Evolutionary conservation across 345 rosid species (phyloP).

Genomic region (Citrus hindsii): DNA sequence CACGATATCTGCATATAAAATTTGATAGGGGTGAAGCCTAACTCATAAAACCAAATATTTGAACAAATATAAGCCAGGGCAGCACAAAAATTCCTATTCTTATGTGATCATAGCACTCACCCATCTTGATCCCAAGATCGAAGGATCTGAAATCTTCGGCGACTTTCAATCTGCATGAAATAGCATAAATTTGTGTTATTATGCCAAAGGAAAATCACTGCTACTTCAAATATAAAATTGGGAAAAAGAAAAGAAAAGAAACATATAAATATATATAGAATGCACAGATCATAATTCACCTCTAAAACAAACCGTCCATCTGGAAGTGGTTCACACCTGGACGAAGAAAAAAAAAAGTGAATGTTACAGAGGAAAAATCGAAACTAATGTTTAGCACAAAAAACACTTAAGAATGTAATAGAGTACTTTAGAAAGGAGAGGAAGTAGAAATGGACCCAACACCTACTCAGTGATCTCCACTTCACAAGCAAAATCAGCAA

Average conservation of each 20-base stretch:
- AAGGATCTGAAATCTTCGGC: conserved; percentile 71
- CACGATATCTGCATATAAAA: conserved; percentile 57
- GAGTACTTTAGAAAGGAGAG: not conserved
- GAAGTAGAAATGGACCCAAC: conserved; percentile 14
- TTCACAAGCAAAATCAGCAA: conserved; percentile 90
- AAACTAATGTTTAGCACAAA: not conserved
- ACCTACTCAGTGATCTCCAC: conserved; percentile 97
- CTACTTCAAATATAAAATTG: not conserved
- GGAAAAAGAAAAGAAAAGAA: not conserved
- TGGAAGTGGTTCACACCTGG: conserved; percentile 92
- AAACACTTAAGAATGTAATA: not conserved
- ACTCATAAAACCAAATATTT: not conserved
- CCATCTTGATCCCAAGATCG: conserved; percentile 95
- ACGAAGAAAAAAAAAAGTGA: conserved; percentile 20
- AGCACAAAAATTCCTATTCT: not conserved
- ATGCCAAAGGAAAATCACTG: not conserved
- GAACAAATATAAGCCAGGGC: not conserved
- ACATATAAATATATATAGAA: not conserved
- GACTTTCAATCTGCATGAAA: conserved; percentile 70
- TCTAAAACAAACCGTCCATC: conserved; percentile 87
- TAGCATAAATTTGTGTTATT: not conserved
- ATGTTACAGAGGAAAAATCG: not conserved
- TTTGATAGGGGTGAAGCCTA: conserved; percentile 9
- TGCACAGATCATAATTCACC: conserved; percentile 34
- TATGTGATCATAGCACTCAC: conserved; percentile 44